phyloP scores from a whole-genome alignment of 441 rosid species.

The Sinapis alba region DNA sequence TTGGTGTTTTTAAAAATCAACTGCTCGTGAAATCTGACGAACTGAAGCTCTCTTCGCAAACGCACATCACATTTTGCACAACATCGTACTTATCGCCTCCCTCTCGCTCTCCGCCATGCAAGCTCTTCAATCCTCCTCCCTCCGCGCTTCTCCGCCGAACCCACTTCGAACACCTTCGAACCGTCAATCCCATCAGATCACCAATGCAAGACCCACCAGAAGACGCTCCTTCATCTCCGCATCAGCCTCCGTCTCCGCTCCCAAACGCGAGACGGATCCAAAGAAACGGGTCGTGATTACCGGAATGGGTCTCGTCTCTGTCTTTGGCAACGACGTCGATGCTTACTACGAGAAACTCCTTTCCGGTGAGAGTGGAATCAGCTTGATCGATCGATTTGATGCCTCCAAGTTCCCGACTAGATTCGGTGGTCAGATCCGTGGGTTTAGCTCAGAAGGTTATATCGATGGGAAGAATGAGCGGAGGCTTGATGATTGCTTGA shows the following conservation, averaged over 20 bases:
- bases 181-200: constrained; percentile 37
- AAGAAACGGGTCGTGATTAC: constrained; percentile 90
- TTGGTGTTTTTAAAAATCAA: neutral
- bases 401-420: constrained; percentile 95
- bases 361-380: constrained; percentile 91
- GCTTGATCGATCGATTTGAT: constrained; percentile 86
- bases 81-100: constrained; percentile 47
- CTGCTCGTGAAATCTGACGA: constrained; percentile 29
- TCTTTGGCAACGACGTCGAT: constrained; percentile 90
- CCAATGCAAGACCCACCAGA: constrained; percentile 39
- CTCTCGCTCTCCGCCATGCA: constrained; percentile 52
- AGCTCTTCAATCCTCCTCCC: constrained; percentile 62
- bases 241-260: constrained; percentile 57
- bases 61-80: constrained; percentile 32
- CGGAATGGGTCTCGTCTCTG: constrained; percentile 94
- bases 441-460: constrained; percentile 73
- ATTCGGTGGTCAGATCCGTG: constrained; percentile 98
- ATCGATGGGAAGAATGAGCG: constrained; percentile 96
- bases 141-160: constrained; percentile 56
- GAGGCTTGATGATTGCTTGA: constrained; percentile 90
- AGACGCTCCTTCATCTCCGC: constrained; percentile 58
- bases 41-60: constrained; percentile 13
- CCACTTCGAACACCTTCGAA: constrained; percentile 47
- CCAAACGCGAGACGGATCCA: constrained; percentile 92
- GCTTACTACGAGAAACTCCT: constrained; percentile 77